Percentiles rank a stretch among this genome's conserved stretches.
phyloP scores from a whole-genome alignment of 345 rosid species.

The Euphorbia pulcherrima region DNA sequence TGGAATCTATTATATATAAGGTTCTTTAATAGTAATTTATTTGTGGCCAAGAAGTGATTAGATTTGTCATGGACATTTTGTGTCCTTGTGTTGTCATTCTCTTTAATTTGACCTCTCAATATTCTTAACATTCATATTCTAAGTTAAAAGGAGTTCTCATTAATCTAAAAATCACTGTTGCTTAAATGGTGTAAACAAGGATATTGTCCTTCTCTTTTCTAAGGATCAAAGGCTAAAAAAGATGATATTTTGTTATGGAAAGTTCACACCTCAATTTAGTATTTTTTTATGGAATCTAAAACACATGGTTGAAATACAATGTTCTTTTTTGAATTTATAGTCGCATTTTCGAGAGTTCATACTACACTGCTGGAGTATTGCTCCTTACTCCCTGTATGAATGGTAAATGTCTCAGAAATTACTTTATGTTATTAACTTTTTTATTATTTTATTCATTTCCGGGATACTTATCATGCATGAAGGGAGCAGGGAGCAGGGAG shows the following conservation, averaged over 20 bases:
- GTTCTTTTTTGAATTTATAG: too few relatives aligned
- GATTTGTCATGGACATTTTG: slow-evolving; percentile 15
- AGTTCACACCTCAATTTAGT: not conserved
- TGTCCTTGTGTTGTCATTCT: slow-evolving; percentile 23
- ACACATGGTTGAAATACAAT: too few relatives aligned
- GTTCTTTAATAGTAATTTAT: not conserved
- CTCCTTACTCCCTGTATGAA: too few relatives aligned
- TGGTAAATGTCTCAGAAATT: too few relatives aligned
- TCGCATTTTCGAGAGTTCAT: too few relatives aligned
- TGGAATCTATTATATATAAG: not conserved
- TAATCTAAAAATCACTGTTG: not conserved
- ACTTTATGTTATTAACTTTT: too few relatives aligned
- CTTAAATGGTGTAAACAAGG: not conserved
- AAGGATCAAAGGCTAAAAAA: not conserved
- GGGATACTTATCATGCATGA: too few relatives aligned
- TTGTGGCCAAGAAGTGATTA: not conserved
- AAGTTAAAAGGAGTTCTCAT: not conserved
- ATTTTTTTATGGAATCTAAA: not conserved
- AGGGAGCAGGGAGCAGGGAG: too few relatives aligned
- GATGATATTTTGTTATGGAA: not conserved
- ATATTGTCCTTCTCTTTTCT: not conserved
- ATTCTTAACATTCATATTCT: not conserved
- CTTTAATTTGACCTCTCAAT: slow-evolving; percentile 22
- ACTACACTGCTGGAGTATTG: too few relatives aligned
- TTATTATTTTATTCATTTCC: too few relatives aligned